A percentile compares a stretch with the other conserved stretches of the same genome.
Conservation (phyloP, 1,139 yeast genomes). For the Taphrina communis region DNA sequence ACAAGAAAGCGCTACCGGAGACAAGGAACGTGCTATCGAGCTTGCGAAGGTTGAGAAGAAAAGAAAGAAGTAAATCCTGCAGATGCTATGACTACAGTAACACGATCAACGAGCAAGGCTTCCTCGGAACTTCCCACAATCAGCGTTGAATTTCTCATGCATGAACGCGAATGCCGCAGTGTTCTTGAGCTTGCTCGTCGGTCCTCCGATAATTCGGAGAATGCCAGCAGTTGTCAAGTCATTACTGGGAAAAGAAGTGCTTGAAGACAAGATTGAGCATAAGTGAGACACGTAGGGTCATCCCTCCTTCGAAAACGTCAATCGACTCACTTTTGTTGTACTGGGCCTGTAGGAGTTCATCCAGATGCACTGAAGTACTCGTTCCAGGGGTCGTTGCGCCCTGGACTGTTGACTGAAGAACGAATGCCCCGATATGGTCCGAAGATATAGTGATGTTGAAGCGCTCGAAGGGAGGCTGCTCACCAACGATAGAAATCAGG, state of each 20-base stretch:
- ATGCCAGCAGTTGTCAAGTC: background rate
- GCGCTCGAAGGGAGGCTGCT: constrained; percentile 65
- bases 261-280: constrained; percentile 36
- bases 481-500: constrained; percentile 59
- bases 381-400: constrained; percentile 60
- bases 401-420: constrained; percentile 68
- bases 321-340: constrained; percentile 51
- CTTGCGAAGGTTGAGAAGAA: constrained; percentile 37
- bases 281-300: constrained; percentile 22
- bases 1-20: constrained; percentile 36
- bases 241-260: constrained; percentile 33
- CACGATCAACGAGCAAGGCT: too few species aligned
- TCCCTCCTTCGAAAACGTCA: constrained; percentile 38
- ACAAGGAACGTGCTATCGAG: constrained; percentile 37
- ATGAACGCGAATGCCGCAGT: too few species aligned
- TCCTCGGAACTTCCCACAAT: too few species aligned
- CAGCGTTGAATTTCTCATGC: too few species aligned
- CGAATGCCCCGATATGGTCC: constrained; percentile 73
- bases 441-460: constrained; percentile 77
- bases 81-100: background rate
- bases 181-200: too few species aligned
- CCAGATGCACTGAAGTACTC: constrained; percentile 62
- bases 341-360: constrained; percentile 71
- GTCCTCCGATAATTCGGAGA: too few species aligned
- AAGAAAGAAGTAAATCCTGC: constrained; percentile 27